Evolutionary conservation across 345 rosid species (phyloP).

Genomic region (Eucalyptus pauciflora): DNA sequence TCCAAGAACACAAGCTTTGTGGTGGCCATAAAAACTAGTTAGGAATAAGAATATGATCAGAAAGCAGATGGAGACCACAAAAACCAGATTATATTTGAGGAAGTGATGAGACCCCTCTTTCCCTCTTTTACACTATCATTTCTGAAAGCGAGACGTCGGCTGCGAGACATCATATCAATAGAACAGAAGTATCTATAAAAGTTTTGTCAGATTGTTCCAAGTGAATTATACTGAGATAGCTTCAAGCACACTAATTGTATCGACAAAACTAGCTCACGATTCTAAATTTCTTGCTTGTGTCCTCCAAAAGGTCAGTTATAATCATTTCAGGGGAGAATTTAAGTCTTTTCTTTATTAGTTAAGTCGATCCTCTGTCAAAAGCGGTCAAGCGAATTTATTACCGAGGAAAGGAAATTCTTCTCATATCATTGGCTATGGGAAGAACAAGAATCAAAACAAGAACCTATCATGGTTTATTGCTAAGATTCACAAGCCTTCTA

Average conservation of each 20-base stretch:
- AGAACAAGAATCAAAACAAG: conserved; percentile 29
- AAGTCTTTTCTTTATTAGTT: not conserved
- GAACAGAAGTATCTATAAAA: not conserved
- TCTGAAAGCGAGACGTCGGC: not conserved
- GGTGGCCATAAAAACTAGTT: not conserved
- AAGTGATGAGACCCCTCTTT: not conserved
- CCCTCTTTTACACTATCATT: not conserved
- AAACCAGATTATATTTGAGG: not conserved
- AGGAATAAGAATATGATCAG: not conserved
- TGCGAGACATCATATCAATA: not conserved
- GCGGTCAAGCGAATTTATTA: conserved; percentile 27
- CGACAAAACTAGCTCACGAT: not conserved
- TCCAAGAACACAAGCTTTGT: not conserved
- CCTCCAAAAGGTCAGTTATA: not conserved
- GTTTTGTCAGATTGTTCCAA: not conserved
- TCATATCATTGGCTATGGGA: conserved; percentile 32
- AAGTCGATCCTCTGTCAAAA: not conserved
- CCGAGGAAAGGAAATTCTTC: conserved; percentile 10
- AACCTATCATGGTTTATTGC: not conserved
- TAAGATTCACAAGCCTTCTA: not conserved
- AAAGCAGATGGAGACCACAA: not conserved
- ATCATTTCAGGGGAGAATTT: not conserved
- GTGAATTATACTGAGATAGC: not conserved
- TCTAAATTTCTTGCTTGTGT: not conserved
- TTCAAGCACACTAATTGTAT: not conserved